Conservation (phyloP, 1,139 yeast genomes). For the Blastobotrys aristatus region DNA sequence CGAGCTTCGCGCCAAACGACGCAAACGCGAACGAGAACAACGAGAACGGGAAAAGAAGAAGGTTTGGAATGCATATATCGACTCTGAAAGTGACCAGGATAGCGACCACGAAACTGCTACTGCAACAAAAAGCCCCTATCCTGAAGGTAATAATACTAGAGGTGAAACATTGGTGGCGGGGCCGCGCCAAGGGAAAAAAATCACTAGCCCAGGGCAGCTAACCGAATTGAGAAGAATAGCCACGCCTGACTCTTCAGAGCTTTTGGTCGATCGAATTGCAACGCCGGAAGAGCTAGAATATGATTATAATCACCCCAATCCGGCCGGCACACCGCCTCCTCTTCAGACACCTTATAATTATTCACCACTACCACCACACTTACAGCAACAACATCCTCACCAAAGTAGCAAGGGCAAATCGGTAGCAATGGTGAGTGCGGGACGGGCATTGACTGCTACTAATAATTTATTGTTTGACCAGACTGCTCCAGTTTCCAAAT, state of each 20-base stretch:
- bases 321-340: background rate
- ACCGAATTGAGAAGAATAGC: background rate
- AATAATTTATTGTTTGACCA: slow-evolving; percentile 9
- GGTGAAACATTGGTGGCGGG: background rate
- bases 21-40: slow-evolving; percentile 16
- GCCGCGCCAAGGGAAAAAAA: background rate
- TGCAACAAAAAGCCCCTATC: slow-evolving; percentile 1
- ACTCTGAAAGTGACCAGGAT: slow-evolving; percentile 21
- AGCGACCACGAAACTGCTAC: slow-evolving; percentile 12
- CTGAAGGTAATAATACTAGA: background rate
- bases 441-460: slow-evolving; percentile 1
- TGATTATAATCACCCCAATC: background rate
- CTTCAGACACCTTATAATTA: background rate
- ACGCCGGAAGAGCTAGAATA: background rate
- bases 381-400: background rate
- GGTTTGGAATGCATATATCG: slow-evolving; percentile 23
- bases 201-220: background rate
- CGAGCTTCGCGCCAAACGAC: slow-evolving; percentile 16
- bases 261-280: background rate
- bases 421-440: background rate
- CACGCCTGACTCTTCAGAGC: background rate
- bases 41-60: slow-evolving; percentile 12
- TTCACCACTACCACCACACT: background rate
- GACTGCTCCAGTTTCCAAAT: slow-evolving; percentile 17
- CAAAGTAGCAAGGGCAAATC: background rate